Conservation (phyloP, 164 flowering plant genomes). For the Cinnamomum micranthum region DNA sequence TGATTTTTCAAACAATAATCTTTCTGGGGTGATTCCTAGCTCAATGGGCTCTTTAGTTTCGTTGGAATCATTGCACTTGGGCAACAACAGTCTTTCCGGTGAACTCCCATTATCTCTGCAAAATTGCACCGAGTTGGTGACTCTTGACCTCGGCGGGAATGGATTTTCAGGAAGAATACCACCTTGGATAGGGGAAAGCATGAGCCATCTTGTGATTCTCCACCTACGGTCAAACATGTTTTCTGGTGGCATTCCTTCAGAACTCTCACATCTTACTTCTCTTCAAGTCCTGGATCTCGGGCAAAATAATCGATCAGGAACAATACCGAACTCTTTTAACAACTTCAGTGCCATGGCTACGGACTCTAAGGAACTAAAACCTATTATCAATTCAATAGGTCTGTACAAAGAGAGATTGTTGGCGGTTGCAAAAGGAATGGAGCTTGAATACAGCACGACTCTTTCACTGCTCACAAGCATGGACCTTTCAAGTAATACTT, state of each 20-base stretch:
- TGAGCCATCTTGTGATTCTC: conserved; percentile 5
- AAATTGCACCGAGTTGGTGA: background rate
- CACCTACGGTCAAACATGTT: conserved; percentile 15
- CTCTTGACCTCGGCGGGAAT: conserved; percentile 19
- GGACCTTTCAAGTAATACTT: conserved; percentile 10
- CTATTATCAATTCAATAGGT: no score
- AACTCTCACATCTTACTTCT: conserved; percentile 6
- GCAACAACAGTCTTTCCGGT: conserved; percentile 10
- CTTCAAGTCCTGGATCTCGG: conserved; percentile 25
- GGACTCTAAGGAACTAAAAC: background rate
- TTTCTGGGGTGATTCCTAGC: conserved; percentile 20
- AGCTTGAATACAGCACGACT: background rate
- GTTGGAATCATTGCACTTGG: conserved; percentile 6
- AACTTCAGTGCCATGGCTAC: conserved; percentile 15
- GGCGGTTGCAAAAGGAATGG: conserved; percentile 9
- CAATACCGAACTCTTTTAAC: conserved; percentile 11
- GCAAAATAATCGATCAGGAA: conserved; percentile 8
- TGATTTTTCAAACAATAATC: conserved; percentile 16
- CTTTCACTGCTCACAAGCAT: conserved; percentile 4
- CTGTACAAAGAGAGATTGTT: background rate
- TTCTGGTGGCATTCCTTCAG: conserved; percentile 5
- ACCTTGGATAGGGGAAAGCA: conserved; percentile 21
- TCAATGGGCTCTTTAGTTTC: conserved; percentile 12
- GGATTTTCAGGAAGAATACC: conserved; percentile 12
- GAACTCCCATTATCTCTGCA: conserved; percentile 1